phyloP scores from a whole-genome alignment of 441 rosid species.

The Erodium moschatum region DNA sequence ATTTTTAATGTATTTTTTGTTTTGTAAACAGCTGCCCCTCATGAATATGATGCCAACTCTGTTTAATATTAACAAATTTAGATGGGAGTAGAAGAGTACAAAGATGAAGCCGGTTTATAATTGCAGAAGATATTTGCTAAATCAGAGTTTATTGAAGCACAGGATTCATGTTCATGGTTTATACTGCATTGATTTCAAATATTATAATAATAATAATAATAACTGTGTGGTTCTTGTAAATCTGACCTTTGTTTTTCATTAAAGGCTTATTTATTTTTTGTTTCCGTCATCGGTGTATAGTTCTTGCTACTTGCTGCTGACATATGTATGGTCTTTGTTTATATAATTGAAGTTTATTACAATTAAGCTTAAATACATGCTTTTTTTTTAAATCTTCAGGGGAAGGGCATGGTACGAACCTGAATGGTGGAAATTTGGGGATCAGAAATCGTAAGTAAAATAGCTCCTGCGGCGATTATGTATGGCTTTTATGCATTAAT shows the following conservation, averaged over 20 bases:
- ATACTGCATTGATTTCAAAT: neutral
- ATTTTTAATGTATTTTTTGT: constrained; percentile 7
- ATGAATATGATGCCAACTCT: neutral
- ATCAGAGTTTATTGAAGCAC: neutral
- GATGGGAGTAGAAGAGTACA: neutral
- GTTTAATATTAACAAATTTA: neutral
- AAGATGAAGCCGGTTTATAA: neutral
- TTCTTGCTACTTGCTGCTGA: neutral
- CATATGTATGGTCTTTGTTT: constrained; percentile 4
- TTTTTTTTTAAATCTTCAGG: constrained; percentile 42
- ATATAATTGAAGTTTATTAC: neutral
- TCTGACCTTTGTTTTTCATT: neutral
- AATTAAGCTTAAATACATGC: constrained; percentile 7
- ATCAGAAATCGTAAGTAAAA: constrained; percentile 74
- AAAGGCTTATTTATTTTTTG: neutral
- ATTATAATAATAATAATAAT: neutral
- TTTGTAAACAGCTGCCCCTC: neutral
- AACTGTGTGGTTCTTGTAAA: neutral
- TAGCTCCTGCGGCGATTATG: constrained; percentile 13
- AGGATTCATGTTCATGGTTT: neutral
- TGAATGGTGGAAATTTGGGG: constrained; percentile 98
- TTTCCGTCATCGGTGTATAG: neutral
- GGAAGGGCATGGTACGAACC: constrained; percentile 94
- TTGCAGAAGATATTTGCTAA: neutral
- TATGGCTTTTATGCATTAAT: neutral